Base-by-base conservation (phyloP, 345 rosid genomes). In the Eucalyptus regnans region DNA sequence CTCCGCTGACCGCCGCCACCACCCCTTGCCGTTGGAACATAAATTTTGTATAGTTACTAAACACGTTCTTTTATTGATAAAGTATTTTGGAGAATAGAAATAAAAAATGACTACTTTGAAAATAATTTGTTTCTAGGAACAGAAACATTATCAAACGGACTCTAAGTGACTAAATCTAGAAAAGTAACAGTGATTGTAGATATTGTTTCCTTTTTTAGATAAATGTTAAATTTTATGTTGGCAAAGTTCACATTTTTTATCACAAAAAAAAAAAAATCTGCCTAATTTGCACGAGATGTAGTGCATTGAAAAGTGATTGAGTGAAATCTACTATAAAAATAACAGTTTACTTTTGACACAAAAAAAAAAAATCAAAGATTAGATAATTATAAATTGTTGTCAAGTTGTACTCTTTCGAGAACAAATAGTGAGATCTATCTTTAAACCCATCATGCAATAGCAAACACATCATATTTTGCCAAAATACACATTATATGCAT, bases 1-100 rank as follows among this genome's bases (percentile, higher is more conserved):
- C 44, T 43, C 1, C 8, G 0, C 0, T 6, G 0, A 43, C 7
- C 44, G 1, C 44, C 44, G 7, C 44, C 44, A 43, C 44, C 44
- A 43, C 8, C 54, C 22, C 22, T 17, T 2, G 2, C 1, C 0
- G 3, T 0, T 4, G 1, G 0, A 51, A 51, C 4, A 51, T 0
- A 51, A 52, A 7, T 52, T 52, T 52, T 18, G 0, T 18, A 52
- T 52, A 52, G 1, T 18, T 18, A 52, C 1, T 0, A 18, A 52
- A 3, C 3, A 18, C 9, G 4, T 52, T 52, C 3, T 52, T 52
- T 52, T 18, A 18, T 0, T 3, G 2, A 18, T 0, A 52, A 52
- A 52, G 18, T 7, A 18, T 52, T 52, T 1, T 23, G 0, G 0
- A 52, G 0, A 52, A 52, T 52, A 52, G 0, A 52, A 52, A 52